phyloP scores from a whole-genome alignment of 1,284 basidiomycete species.

The Coniferiporia weirii region DNA sequence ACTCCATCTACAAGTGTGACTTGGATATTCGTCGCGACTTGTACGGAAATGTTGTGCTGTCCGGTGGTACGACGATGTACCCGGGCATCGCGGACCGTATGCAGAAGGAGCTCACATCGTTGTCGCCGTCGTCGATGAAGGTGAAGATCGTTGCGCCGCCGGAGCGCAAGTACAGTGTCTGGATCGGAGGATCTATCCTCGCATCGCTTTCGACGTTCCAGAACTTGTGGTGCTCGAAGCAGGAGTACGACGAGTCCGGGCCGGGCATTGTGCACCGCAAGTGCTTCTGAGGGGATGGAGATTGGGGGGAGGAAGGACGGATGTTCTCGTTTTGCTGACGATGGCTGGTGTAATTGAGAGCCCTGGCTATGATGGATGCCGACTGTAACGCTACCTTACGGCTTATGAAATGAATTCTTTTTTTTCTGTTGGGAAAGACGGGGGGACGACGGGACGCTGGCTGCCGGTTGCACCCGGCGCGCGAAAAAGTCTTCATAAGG shows the following conservation, averaged over 20 bases:
- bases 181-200: constrained; percentile 98
- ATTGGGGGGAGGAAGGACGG: neutral
- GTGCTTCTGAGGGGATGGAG: constrained; percentile 28
- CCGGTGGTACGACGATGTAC: constrained; percentile 98
- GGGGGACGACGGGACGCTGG: neutral
- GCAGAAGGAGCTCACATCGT: constrained; percentile 93
- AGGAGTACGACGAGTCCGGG: constrained; percentile 87
- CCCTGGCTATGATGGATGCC: neutral
- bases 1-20: constrained; percentile 82
- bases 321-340: neutral
- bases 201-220: constrained; percentile 97
- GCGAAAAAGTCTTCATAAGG: neutral
- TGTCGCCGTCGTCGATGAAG: constrained; percentile 88
- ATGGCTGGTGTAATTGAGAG: neutral
- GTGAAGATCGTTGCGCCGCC: constrained; percentile 93
- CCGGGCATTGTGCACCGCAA: constrained; percentile 83
- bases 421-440: neutral
- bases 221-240: constrained; percentile 89
- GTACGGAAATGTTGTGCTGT: constrained; percentile 93
- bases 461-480: neutral
- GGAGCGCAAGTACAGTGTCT: constrained; percentile 93
- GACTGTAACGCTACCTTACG: constrained; percentile 3
- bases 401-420: constrained; percentile 1
- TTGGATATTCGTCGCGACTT: constrained; percentile 84
- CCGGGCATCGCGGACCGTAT: constrained; percentile 96